A percentile compares a stretch with the other conserved stretches of the same genome.
phyloP scores from a whole-genome alignment of 164 flowering plant species.

The Brasenia schreberi region DNA sequence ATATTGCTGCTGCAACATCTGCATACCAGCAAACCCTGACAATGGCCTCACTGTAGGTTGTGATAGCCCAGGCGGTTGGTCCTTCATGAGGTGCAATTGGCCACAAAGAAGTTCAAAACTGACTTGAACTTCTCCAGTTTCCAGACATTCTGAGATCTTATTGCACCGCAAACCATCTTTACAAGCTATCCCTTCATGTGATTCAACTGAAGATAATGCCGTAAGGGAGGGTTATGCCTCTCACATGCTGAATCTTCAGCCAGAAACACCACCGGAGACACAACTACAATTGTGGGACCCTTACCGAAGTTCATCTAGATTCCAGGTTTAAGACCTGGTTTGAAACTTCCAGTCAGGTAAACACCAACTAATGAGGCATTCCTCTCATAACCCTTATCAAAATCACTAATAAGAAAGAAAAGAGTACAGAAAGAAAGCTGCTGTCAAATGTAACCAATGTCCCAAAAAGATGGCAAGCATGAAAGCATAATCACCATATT shows the following conservation, averaged over 20 bases:
- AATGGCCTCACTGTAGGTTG: slow-evolving; percentile 34
- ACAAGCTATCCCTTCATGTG: slow-evolving; percentile 28
- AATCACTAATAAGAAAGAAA: slow-evolving; percentile 12
- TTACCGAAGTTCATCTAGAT: background rate
- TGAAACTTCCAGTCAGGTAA: background rate
- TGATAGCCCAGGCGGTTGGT: slow-evolving; percentile 26
- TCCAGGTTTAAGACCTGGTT: background rate
- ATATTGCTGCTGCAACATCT: slow-evolving; percentile 46
- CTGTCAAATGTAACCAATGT: background rate
- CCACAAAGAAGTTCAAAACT: slow-evolving; percentile 21
- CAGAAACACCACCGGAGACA: slow-evolving; percentile 11
- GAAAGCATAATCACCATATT: background rate
- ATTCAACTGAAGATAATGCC: slow-evolving; percentile 20
- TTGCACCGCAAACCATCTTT: slow-evolving; percentile 12
- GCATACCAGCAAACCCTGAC: slow-evolving; percentile 35
- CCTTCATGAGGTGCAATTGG: slow-evolving; percentile 18
- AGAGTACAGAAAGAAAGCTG: no score
- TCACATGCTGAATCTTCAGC: slow-evolving; percentile 27
- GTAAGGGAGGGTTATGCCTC: slow-evolving; percentile 22
- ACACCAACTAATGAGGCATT: slow-evolving; percentile 17
- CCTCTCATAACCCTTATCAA: slow-evolving; percentile 22
- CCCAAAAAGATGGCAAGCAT: background rate
- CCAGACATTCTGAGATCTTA: slow-evolving; percentile 17
- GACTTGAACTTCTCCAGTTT: slow-evolving; percentile 18
- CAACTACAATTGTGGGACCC: background rate